Evolutionary conservation across 2,329 filamentous ascomycete species (phyloP).

Genomic region (Uncinocarpus reesii): DNA sequence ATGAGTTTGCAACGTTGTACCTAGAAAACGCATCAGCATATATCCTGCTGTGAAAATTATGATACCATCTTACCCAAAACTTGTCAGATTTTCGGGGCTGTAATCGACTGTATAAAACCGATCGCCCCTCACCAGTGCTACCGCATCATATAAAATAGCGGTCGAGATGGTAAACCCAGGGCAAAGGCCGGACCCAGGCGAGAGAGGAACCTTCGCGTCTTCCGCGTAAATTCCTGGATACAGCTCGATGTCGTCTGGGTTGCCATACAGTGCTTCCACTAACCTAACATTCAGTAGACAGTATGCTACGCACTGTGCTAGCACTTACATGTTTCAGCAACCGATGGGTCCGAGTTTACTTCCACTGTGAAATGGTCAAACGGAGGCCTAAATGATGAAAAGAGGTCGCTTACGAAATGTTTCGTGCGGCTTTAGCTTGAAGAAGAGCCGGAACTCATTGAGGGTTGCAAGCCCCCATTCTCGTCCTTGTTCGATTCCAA

Average conservation of each 20-base stretch:
- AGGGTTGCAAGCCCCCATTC: slow-evolving; percentile 46
- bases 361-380: slow-evolving; percentile 33
- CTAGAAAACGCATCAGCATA: slow-evolving; percentile 18
- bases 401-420: slow-evolving; percentile 35
- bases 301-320: slow-evolving; percentile 40
- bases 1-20: slow-evolving; percentile 25
- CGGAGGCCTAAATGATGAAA: background rate
- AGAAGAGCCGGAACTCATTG: slow-evolving; percentile 53
- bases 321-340: slow-evolving; percentile 34
- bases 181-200: slow-evolving; percentile 30
- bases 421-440: slow-evolving; percentile 48
- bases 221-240: slow-evolving; percentile 55
- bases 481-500: slow-evolving; percentile 67
- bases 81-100: slow-evolving; percentile 27
- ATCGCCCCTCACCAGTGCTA: slow-evolving; percentile 35
- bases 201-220: slow-evolving; percentile 28
- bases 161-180: slow-evolving; percentile 30
- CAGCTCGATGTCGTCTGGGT: slow-evolving; percentile 57
- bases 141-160: slow-evolving; percentile 36
- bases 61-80: slow-evolving; percentile 17
- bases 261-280: slow-evolving; percentile 51
- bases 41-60: background rate
- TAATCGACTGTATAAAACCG: slow-evolving; percentile 31
- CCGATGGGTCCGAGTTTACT: slow-evolving; percentile 48
- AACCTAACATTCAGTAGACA: slow-evolving; percentile 18